Evolutionary conservation across 495 filamentous ascomycete species (phyloP), one percentile per base, ranked within the genome.

Genomic region (Penicillium alfredii): DNA sequence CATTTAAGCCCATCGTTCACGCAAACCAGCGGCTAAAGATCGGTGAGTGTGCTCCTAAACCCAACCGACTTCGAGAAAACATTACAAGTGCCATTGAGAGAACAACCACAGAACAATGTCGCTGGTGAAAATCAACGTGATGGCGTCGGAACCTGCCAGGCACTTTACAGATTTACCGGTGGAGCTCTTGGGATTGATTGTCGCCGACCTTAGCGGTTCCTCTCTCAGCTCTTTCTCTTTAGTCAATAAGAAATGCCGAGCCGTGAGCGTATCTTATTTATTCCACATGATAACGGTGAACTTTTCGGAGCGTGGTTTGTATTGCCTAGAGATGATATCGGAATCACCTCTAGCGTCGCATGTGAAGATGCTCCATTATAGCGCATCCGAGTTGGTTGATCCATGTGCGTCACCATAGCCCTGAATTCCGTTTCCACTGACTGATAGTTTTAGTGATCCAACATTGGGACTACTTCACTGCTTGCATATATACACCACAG

Each of bases 391-490:
- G n/a, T 22, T 41, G 7, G 16, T 41, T 24, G 30, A 41, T 9
- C 38, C 6, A 16, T 34, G 7, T 41, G 28, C 28, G 7, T 41
- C 12, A 34, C 18, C 27, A n/a, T 6, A n/a, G 1, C 2, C 13
- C 21, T 16, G 15, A 14, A 18, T 41, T 2, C 13, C 23, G 7
- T 14, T 3, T 31, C 14, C 25, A 7, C 13, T 33, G 23, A 12
- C 30, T 41, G 1, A 41, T 33, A 11, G n/a, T 33, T 28, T 3
- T 17, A 41, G 38, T 33, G 3, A 41, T 41, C 14, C 20, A 15
- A 9, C 11, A 41, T 30, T 28, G 6, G 24, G 30, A 41, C n/a
- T 41, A 41, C 25, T 41, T 41, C 18, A 27, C 38, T 18, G 4
- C 16, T 9, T 41, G 7, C 6, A 34, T 41, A 12, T 41, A 41